phyloP scores from a whole-genome alignment of 2,329 filamentous ascomycete genomes.

The Fusarium brachygibbosum region DNA sequence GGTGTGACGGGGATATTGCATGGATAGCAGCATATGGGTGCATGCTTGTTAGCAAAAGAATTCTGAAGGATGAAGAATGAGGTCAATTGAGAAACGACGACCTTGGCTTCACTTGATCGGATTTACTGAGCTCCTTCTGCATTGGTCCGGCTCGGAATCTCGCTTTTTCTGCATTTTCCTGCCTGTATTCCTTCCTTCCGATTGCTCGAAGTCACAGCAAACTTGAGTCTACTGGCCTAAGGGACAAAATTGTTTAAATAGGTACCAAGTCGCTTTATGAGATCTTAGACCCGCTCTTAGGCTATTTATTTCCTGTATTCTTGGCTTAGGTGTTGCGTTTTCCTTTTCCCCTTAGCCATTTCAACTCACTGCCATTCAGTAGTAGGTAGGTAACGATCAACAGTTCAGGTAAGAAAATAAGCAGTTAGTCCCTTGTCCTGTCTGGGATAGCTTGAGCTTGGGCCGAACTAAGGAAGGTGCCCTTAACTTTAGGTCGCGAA shows the following conservation, averaged over 20 bases:
- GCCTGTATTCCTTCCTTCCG: neutral
- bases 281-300: too few relatives aligned
- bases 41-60: conserved; percentile 14
- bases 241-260: too few relatives aligned
- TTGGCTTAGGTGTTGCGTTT: too few relatives aligned
- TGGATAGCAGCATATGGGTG: neutral
- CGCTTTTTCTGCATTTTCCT: neutral
- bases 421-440: conserved; percentile 12
- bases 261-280: too few relatives aligned
- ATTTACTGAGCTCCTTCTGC: conserved; percentile 15
- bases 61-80: neutral
- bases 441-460: conserved; percentile 1
- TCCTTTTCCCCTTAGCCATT: too few relatives aligned
- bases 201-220: too few relatives aligned
- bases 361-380: too few relatives aligned
- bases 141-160: conserved; percentile 13
- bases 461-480: conserved; percentile 11
- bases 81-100: conserved; percentile 10
- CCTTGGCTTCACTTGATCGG: conserved; percentile 5
- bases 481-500: conserved; percentile 21
- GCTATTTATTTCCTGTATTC: too few relatives aligned
- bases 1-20: conserved; percentile 35
- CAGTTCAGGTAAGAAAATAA: neutral
- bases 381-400: too few relatives aligned
- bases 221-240: too few relatives aligned